phyloP scores from a whole-genome alignment of 164 flowering plant genomes.

The Stephania japonica region DNA sequence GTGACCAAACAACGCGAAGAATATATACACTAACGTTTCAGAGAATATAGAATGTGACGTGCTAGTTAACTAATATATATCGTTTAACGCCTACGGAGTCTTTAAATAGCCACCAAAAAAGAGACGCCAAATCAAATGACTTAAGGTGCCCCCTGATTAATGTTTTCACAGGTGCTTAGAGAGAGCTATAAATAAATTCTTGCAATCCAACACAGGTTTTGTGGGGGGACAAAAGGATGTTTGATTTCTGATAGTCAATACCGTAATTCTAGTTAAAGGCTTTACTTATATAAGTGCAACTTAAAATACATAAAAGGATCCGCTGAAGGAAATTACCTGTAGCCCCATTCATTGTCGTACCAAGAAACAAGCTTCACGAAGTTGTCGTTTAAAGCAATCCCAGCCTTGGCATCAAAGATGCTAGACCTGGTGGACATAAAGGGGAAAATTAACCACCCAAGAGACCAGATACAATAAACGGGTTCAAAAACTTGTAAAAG shows the following conservation, averaged over 20 bases:
- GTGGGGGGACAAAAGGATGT: background rate
- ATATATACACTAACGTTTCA: background rate
- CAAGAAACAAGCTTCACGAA: conserved; percentile 83
- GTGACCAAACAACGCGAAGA: background rate
- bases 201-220: background rate
- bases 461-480: background rate
- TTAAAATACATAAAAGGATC: too few species aligned
- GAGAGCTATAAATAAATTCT: too few species aligned
- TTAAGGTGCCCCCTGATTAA: too few species aligned
- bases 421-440: conserved; percentile 55
- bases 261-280: background rate
- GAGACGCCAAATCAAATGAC: too few species aligned
- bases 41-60: background rate
- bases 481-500: background rate
- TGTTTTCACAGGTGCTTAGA: too few species aligned
- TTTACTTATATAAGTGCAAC: background rate
- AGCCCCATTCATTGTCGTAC: conserved; percentile 95
- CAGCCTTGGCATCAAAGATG: conserved; percentile 96
- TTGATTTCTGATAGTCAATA: background rate
- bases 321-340: conserved; percentile 45
- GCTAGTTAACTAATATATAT: too few species aligned
- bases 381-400: conserved; percentile 74
- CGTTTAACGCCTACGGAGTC: too few species aligned
- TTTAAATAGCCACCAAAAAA: too few species aligned
- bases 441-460: background rate